These are phyloP conservation scores for Epichloe brachyelytri DNA, from an alignment of 2,329 filamentous ascomycete genomes.

Conservation along the genomic window DNA sequence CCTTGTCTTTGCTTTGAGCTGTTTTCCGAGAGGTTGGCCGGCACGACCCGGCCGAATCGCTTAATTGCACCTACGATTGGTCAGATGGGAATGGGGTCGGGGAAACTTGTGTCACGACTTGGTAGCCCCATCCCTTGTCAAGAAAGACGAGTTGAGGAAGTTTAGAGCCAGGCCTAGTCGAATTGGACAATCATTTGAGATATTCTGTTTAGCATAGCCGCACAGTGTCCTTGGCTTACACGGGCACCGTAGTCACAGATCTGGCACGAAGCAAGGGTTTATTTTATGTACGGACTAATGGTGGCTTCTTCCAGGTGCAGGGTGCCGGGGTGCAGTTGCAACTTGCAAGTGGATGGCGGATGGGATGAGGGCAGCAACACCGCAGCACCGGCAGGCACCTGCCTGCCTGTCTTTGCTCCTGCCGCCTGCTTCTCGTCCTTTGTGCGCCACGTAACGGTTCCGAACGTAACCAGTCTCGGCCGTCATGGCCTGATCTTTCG, in stretches of 20 bases:
- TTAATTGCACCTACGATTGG: constrained; percentile 1
- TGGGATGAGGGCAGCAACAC: too few species aligned
- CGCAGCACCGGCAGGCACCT: too few species aligned
- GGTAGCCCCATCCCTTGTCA: not conserved
- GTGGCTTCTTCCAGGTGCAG: not conserved
- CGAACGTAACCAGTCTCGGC: not conserved
- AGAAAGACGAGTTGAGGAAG: too few species aligned
- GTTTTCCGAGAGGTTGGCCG: not conserved
- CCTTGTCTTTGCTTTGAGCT: not conserved
- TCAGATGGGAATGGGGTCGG: not conserved
- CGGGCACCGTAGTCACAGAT: constrained; percentile 1
- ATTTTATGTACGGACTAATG: too few species aligned
- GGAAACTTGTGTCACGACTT: not conserved
- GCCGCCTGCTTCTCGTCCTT: not conserved
- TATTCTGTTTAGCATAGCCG: not conserved
- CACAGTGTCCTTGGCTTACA: not conserved
- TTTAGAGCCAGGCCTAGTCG: too few species aligned
- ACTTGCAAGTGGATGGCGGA: too few species aligned
- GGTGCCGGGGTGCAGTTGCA: too few species aligned
- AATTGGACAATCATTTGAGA: not conserved
- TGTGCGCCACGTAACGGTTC: not conserved
- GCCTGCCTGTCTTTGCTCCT: not conserved
- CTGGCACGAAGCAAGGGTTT: not conserved
- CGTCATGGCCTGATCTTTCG: not conserved
- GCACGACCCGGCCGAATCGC: constrained; percentile 2